Base-by-base conservation (phyloP, 305 asterid genomes). In the Fraxinus floribunda region DNA sequence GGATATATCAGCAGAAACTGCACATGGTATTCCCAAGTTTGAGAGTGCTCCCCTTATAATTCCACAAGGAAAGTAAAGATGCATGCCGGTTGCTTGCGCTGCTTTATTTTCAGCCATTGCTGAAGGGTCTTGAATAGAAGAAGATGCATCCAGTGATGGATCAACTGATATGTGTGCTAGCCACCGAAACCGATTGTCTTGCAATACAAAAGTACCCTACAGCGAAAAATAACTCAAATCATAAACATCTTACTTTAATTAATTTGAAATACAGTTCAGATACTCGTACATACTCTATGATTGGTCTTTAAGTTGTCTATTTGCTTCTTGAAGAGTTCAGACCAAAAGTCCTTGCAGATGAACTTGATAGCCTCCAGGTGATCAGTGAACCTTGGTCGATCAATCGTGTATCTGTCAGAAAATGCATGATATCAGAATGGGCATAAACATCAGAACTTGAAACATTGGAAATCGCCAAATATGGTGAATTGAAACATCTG, bases 271-370 rank as follows among this genome's bases (percentile, higher is more conserved):
- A 24, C 9, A 60, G 16, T 55, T 66, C 81, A 79, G 83, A 77
- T 71, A 83, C 71, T 74, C 76, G 39, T 82, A 86, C 97, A 79
- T 90, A 97, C 99, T 84, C 97, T 90, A 79, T 97, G 99, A 85
- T 97, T 97, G 75, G 99, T 97, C 94, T 93, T 97, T 72, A 97
- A 89, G 91, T 97, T 97, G 85, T 97, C 99, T 44, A 97, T 94
- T 92, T 97, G 98, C 89, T 97, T 97, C 93, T 94, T 97, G 91
- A 97, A 97, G 88, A 97, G 95, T 87, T 97, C 98, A 75, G 97
- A 93, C 98, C 99, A 97, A 79, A 97, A 97, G 91, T 97, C 99
- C 88, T 97, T 97, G 95, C 99, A 97, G 79, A 97, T 92, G 84
- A 93, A 97, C 89, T 97, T 97, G 87, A 97, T 94, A 15, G 98